Evolutionary conservation across 768 basidiomycete genomes (phyloP).

Genomic region (Mycena venus): DNA sequence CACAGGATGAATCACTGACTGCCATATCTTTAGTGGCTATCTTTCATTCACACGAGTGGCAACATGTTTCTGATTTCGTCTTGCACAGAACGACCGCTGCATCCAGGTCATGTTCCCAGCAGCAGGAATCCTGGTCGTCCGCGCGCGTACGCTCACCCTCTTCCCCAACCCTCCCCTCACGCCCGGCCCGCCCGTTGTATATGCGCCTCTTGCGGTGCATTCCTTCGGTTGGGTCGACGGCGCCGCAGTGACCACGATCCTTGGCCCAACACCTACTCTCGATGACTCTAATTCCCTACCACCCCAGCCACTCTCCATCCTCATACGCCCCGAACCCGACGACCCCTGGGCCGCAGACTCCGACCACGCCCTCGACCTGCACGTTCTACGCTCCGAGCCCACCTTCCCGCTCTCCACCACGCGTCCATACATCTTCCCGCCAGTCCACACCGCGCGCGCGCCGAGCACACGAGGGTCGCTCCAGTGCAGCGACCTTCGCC

Average conservation of each 20-base stretch:
- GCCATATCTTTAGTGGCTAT: constrained; percentile 9
- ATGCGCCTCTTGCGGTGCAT: constrained; percentile 56
- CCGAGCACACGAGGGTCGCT: constrained; percentile 63
- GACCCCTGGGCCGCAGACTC: constrained; percentile 68
- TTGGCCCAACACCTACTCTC: constrained; percentile 6
- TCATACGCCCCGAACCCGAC: constrained; percentile 70
- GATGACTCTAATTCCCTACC: background rate
- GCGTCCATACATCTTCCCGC: constrained; percentile 63
- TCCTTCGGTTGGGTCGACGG: constrained; percentile 81
- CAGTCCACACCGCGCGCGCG: constrained; percentile 51
- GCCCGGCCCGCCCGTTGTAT: constrained; percentile 35
- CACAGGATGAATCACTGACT: constrained; percentile 51
- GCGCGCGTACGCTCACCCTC: constrained; percentile 69
- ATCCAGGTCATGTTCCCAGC: constrained; percentile 65
- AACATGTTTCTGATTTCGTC: constrained; percentile 4
- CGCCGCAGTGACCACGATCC: constrained; percentile 52
- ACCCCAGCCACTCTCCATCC: constrained; percentile 55
- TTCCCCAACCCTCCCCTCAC: constrained; percentile 63
- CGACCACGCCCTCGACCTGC: constrained; percentile 64
- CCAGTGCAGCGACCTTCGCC: constrained; percentile 64
- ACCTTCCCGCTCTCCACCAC: constrained; percentile 27
- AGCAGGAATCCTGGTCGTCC: constrained; percentile 66
- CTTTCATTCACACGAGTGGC: background rate
- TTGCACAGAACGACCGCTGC: constrained; percentile 60
- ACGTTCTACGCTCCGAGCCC: constrained; percentile 58